Evolutionary conservation across 2,329 filamentous ascomycete species (phyloP).

Genomic region (Nakataea oryzae): DNA sequence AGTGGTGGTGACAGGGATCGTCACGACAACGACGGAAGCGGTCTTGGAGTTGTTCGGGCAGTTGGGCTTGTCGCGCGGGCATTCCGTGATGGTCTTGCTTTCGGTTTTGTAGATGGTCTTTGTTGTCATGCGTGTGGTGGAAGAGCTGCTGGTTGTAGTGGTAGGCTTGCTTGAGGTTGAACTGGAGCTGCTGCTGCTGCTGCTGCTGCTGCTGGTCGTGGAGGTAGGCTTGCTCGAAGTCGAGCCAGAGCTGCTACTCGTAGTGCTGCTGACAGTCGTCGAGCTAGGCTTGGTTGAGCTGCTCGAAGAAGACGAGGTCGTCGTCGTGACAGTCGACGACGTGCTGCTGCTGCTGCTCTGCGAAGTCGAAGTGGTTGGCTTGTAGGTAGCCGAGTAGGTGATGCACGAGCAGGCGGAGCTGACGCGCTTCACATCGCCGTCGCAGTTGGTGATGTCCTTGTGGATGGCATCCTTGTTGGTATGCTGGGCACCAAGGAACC

Average conservation of each 20-base stretch:
- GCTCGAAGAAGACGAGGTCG: background rate
- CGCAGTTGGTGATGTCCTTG: slow-evolving; percentile 10
- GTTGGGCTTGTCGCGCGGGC: background rate
- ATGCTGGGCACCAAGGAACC: slow-evolving; percentile 1
- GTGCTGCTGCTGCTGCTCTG: background rate
- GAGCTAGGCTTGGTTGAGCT: background rate
- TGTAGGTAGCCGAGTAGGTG: slow-evolving; percentile 9
- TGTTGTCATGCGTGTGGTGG: background rate
- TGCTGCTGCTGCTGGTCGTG: background rate
- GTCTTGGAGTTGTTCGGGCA: background rate
- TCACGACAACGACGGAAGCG: background rate
- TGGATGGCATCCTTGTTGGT: background rate
- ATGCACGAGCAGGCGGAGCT: slow-evolving; percentile 19
- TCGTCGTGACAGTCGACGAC: background rate
- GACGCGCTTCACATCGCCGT: slow-evolving; percentile 8
- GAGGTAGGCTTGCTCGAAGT: background rate
- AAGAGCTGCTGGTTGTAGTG: background rate
- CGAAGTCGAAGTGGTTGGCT: background rate
- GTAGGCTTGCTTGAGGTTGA: background rate
- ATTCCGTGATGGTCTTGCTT: background rate
- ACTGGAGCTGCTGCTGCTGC: background rate
- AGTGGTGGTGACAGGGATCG: background rate
- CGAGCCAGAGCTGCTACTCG: background rate
- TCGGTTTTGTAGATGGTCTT: slow-evolving; percentile 1
- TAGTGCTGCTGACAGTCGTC: background rate